A percentile compares a stretch with the other conserved stretches of the same genome.
Conservation (phyloP, 108 stramenopile genomes). For the Heterococcus sp. region DNA sequence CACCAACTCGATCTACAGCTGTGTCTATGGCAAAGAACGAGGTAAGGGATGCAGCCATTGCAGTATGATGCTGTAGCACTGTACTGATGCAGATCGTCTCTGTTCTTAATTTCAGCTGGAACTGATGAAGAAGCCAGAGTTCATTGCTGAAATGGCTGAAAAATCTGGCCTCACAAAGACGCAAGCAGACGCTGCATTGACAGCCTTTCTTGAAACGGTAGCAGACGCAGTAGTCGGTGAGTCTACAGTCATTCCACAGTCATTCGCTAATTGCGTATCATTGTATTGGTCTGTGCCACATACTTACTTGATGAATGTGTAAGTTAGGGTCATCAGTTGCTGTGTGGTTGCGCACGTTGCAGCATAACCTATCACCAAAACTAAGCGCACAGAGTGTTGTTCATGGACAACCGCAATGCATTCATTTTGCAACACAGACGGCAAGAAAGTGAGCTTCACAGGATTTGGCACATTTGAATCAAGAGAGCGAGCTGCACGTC, state of each 20-base stretch:
- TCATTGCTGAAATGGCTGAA: constrained; percentile 1
- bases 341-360: background rate
- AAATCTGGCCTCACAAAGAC: constrained; percentile 1
- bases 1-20: too few species aligned
- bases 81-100: background rate
- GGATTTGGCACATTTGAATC: constrained; percentile 86
- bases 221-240: constrained; percentile 6
- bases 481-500: constrained; percentile 68
- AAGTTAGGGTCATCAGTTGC: background rate
- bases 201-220: constrained; percentile 13
- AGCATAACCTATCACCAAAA: background rate
- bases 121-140: background rate
- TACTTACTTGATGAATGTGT: background rate
- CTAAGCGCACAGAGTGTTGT: background rate
- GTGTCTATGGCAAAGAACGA: background rate
- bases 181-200: constrained; percentile 17
- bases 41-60: background rate
- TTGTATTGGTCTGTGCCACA: background rate
- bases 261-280: too few species aligned
- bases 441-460: constrained; percentile 55
- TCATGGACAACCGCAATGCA: background rate
- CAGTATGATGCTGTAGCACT: background rate
- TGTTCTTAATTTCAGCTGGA: background rate
- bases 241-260: background rate
- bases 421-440: background rate